Evolutionary conservation across 495 filamentous ascomycete genomes (phyloP).

Genomic region (Penicillium lividum): DNA sequence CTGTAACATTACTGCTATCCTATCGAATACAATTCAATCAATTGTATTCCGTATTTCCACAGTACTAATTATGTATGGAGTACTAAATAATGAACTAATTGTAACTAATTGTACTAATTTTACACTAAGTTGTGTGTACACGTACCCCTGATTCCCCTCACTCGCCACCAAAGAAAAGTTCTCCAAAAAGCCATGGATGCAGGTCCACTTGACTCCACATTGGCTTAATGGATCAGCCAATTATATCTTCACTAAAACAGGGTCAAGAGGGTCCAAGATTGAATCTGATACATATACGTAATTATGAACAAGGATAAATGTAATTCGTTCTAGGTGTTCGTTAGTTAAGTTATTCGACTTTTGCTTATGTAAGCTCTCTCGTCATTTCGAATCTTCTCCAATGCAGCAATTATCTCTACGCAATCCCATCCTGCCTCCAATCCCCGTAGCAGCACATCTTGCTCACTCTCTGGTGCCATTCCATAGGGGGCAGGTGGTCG

Average conservation of each 20-base stretch:
- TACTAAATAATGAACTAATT: no score
- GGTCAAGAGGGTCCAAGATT: not conserved
- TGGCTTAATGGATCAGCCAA: not conserved
- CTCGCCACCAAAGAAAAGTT: not conserved
- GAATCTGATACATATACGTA: not conserved
- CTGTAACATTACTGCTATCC: no score
- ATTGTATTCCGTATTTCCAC: no score
- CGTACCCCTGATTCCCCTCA: not conserved
- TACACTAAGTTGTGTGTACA: no score
- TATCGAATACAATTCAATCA: no score
- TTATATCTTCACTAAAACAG: not conserved
- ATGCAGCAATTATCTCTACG: slow-evolving; percentile 34
- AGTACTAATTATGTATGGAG: no score
- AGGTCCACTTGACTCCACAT: slow-evolving; percentile 15
- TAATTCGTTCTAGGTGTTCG: not conserved
- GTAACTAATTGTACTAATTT: no score
- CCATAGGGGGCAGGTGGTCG: slow-evolving; percentile 49
- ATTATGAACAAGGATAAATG: not conserved
- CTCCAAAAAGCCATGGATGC: slow-evolving; percentile 15
- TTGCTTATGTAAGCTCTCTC: slow-evolving; percentile 27
- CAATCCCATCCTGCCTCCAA: slow-evolving; percentile 40
- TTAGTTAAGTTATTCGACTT: no score
- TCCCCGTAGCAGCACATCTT: slow-evolving; percentile 47
- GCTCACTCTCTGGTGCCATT: slow-evolving; percentile 58
- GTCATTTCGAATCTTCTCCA: slow-evolving; percentile 39